phyloP scores from a whole-genome alignment of 2,329 filamentous ascomycete genomes.

The Byssothecium circinans region DNA sequence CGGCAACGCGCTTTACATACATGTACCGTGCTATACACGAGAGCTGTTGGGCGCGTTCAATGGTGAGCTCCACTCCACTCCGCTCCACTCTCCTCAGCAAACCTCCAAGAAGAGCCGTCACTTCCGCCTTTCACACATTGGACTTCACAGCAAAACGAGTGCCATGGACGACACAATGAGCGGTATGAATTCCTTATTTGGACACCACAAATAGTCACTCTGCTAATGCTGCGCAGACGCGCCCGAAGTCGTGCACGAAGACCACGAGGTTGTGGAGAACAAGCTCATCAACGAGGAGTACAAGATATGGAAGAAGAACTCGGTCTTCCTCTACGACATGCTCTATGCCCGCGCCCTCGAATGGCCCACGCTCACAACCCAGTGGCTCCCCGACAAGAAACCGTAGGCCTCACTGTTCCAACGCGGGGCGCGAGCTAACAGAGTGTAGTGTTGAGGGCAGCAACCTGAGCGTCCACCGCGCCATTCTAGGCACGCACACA shows the following conservation, averaged over 20 bases:
- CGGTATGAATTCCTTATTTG: slow-evolving; percentile 23
- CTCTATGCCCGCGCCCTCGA: slow-evolving; percentile 91
- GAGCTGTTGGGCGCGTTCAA: not conserved
- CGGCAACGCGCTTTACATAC: too few species aligned
- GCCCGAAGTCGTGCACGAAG: slow-evolving; percentile 58
- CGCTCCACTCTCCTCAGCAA: slow-evolving; percentile 1
- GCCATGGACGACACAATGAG: slow-evolving; percentile 45
- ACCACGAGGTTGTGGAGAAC: slow-evolving; percentile 73
- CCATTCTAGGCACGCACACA: slow-evolving; percentile 93
- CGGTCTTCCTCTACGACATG: slow-evolving; percentile 97
- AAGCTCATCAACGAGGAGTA: slow-evolving; percentile 98
- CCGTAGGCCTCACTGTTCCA: slow-evolving; percentile 16
- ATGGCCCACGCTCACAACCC: slow-evolving; percentile 95
- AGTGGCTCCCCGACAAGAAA: slow-evolving; percentile 86
- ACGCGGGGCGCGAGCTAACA: slow-evolving; percentile 42
- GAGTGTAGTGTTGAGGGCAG: slow-evolving; percentile 64
- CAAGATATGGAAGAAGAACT: slow-evolving; percentile 99
- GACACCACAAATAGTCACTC: not conserved
- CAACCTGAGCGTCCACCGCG: slow-evolving; percentile 81
- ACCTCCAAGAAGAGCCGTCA: too few species aligned
- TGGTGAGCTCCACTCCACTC: slow-evolving; percentile 9
- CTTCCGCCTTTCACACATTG: not conserved
- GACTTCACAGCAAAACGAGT: not conserved
- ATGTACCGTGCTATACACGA: too few species aligned
- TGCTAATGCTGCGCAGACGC: slow-evolving; percentile 41